Base-by-base conservation (phyloP, 495 filamentous ascomycete genomes). In the Lepidopterella palustris region DNA sequence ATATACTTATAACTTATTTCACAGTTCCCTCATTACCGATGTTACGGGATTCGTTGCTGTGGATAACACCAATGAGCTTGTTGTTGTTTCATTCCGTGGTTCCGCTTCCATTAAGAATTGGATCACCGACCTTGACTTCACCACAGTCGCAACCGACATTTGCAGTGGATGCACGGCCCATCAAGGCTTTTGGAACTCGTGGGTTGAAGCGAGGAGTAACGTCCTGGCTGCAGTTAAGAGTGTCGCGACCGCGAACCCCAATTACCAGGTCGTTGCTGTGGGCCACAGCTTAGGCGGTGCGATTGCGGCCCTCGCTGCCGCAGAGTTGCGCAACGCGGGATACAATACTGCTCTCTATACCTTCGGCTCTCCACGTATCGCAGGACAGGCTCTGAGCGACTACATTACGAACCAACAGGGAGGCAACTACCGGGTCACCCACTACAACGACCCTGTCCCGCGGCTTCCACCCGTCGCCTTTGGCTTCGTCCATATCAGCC, bases 251-350 rank as follows among this genome's bases (percentile, higher is more conserved):
- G 55, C 59, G 4, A 60, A 87, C 64, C 76, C 84, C 0, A 66
- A 59, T 21, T 87, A 84, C 67, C 72, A 69, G 24, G 66, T 90
- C 45, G 72, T 82, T 4, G 63, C 82, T 23, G 85, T 83, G 0
- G 87, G 87, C 3, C 87, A 90, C 76, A 86, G 83, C 27, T 77
- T 88, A 15, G 87, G 87, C 21, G 87, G 69, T 42, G 86, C 87
- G 4, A 71, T 90, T 25, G 84, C 80, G n/a, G 81, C 79, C 0
- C 61, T 91, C 0, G 84, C 80, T 3, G 83, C 82, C 0, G 80
- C 77, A 15, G 76, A 80, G 55, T 71, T 88, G 53, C 78, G 83
- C 2, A 80, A 80, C 40, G 62, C 65, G 13, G 82, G 81, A 15
- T 63, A 76, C 8, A 35, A 75, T 3, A 63, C 63, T 5, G 73